These are phyloP conservation scores for Coemansia pectinata DNA, from an alignment of 192 early-diverging fungal species.

Conservation along the genomic window DNA sequence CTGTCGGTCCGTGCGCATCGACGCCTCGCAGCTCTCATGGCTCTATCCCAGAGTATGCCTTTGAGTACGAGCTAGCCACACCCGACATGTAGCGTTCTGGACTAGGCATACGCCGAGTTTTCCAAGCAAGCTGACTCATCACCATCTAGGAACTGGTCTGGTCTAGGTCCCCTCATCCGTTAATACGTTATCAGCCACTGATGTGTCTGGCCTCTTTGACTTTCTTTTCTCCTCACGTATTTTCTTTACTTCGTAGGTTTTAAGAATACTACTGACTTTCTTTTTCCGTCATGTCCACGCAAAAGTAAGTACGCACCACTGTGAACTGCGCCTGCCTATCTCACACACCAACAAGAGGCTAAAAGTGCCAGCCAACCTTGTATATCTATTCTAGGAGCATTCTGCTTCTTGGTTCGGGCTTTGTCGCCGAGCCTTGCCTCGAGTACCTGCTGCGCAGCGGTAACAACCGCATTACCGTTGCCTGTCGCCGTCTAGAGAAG, in stretches of 20 bases:
- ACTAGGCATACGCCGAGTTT: background rate
- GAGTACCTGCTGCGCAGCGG: constrained; percentile 88
- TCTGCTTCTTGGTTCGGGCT: constrained; percentile 95
- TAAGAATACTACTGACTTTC: background rate
- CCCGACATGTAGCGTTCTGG: background rate
- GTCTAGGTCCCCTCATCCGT: background rate
- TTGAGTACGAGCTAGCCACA: constrained; percentile 3
- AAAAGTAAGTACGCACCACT: constrained; percentile 15
- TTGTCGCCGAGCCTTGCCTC: constrained; percentile 93
- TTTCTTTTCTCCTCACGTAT: background rate
- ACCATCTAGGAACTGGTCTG: background rate
- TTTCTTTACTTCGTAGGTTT: constrained; percentile 7
- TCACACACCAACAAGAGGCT: background rate
- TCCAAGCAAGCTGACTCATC: background rate
- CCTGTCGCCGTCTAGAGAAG: constrained; percentile 74
- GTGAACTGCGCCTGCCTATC: background rate
- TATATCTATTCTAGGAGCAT: constrained; percentile 64
- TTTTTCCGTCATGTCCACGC: constrained; percentile 25
- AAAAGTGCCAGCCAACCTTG: background rate
- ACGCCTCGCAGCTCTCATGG: constrained; percentile 15
- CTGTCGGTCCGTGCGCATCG: constrained; percentile 18
- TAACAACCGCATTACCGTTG: constrained; percentile 90
- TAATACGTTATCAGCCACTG: background rate
- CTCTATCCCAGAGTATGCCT: constrained; percentile 18
- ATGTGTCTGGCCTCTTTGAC: background rate